phyloP scores from a whole-genome alignment of 345 rosid genomes.

The Aquilaria sinensis region DNA sequence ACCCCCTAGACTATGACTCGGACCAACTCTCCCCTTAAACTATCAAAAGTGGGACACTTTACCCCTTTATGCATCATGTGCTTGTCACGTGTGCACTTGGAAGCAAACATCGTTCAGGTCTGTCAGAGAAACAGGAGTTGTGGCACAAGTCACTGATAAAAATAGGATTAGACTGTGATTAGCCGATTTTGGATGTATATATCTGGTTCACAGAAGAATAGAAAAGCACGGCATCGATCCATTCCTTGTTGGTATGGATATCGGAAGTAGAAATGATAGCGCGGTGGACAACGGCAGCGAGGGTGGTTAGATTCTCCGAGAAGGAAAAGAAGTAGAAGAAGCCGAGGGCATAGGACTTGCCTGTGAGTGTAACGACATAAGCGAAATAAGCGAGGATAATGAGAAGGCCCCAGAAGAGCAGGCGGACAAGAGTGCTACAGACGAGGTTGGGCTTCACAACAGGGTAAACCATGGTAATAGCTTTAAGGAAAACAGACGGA shows the following conservation, averaged over 20 bases:
- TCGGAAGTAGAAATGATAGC: too few relatives aligned
- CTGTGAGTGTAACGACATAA: slow-evolving; percentile 48
- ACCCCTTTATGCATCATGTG: too few relatives aligned
- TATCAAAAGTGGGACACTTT: too few relatives aligned
- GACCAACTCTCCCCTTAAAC: too few relatives aligned
- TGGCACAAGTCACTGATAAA: too few relatives aligned
- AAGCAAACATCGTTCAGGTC: too few relatives aligned
- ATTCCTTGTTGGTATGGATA: background rate
- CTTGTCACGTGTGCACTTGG: too few relatives aligned
- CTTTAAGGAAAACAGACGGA: too few relatives aligned
- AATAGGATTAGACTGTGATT: too few relatives aligned
- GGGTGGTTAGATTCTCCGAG: slow-evolving; percentile 24
- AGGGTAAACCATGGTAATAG: slow-evolving; percentile 48
- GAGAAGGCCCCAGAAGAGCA: slow-evolving; percentile 39
- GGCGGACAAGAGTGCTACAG: slow-evolving; percentile 40
- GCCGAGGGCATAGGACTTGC: slow-evolving; percentile 46
- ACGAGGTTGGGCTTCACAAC: slow-evolving; percentile 32
- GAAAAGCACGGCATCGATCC: slow-evolving; percentile 19
- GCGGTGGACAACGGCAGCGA: slow-evolving; percentile 1
- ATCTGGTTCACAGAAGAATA: slow-evolving; percentile 30
- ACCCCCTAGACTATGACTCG: too few relatives aligned
- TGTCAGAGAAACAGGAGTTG: too few relatives aligned
- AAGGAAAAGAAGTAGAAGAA: slow-evolving; percentile 55
- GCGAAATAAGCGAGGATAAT: slow-evolving; percentile 48
- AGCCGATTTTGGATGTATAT: too few relatives aligned